Evolutionary conservation across 148 eudicot species (phyloP).

Genomic region (Rhododendron simsii): DNA sequence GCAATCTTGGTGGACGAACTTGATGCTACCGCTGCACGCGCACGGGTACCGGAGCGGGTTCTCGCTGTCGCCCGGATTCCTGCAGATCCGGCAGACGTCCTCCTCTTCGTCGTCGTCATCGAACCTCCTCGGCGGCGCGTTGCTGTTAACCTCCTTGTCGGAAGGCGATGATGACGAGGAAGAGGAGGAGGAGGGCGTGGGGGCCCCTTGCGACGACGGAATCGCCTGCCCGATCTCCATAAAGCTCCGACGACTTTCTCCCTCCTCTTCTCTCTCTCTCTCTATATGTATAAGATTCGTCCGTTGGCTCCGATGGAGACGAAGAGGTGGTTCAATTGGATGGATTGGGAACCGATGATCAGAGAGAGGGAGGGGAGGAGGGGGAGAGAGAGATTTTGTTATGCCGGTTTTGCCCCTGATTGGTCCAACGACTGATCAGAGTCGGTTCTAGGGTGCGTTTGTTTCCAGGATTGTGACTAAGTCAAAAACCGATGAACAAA

Average conservation of each 20-base stretch:
- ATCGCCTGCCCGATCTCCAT: constrained; percentile 48
- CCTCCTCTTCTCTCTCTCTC: neutral
- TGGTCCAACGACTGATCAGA: neutral
- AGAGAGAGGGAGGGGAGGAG: constrained; percentile 2
- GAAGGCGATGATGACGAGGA: constrained; percentile 18
- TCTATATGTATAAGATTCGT: neutral
- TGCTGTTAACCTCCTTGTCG: constrained; percentile 15
- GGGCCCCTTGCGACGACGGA: constrained; percentile 8
- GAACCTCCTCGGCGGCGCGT: constrained; percentile 12
- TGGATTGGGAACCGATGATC: neutral
- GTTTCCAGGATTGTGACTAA: too few species aligned
- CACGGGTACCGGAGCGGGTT: constrained; percentile 85
- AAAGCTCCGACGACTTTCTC: constrained; percentile 22
- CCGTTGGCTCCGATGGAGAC: neutral
- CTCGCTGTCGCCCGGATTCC: constrained; percentile 77
- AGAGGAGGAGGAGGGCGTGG: constrained; percentile 10
- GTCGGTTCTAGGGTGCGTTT: too few species aligned
- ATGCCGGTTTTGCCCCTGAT: neutral
- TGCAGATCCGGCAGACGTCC: constrained; percentile 86
- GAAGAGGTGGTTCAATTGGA: constrained; percentile 8
- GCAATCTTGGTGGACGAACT: constrained; percentile 92
- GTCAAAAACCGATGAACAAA: too few species aligned
- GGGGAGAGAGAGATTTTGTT: neutral
- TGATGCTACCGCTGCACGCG: constrained; percentile 92
- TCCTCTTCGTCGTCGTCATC: constrained; percentile 82